Evolutionary conservation across 1,284 basidiomycete genomes (phyloP), one percentile per base, ranked within the genome.

Genomic region (Marasmius tenuissimus): DNA sequence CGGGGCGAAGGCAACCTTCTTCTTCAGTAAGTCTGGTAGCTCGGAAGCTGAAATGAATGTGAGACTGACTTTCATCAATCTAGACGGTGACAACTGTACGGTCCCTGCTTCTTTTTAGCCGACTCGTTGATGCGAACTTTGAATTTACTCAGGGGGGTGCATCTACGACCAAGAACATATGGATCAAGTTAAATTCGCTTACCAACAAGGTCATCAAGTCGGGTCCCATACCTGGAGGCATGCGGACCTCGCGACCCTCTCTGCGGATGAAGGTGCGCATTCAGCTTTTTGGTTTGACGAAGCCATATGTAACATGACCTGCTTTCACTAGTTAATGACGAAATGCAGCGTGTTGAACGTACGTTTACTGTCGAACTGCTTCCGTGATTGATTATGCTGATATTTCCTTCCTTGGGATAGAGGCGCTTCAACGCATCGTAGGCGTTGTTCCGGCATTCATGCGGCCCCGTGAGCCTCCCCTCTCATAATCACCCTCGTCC

Each of bases 1-100:
- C n/a, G 76, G 74, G 12, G 78, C 73, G 16, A 80, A 78, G 56
- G 84, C 77, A 4, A 86, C 84, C 1, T 87, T 85, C 72, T 87
- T 86, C 70, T 73, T 81, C 68, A 85, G 72, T 85, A 71, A 68
- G 79, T 78, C 35, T 12, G 20, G 18, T 33, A 50, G 49, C 48
- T 11, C 42, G 20, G 18, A 9, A n/a, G 9, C 38, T 12, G 16
- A 22, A 35, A 22, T 18, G 35, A 18, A 35, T 14, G 27, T 42
- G 18, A 22, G 20, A 22, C 49, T 33, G 8, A 12, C 20, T 16
- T 35, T 37, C 20, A 10, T 16, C 9, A 3, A 12, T 27, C 16
- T 20, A 60, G 58, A 73, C 54, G 72, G 72, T 14, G 68, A 73
- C 56, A 71, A 73, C 52, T 71, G 72, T 73, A 64, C 38, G 52